A percentile compares a stretch with the other conserved stretches of the same genome.
Conservation (phyloP, 1,139 yeast species). For the Yamadazyma atlantica region DNA sequence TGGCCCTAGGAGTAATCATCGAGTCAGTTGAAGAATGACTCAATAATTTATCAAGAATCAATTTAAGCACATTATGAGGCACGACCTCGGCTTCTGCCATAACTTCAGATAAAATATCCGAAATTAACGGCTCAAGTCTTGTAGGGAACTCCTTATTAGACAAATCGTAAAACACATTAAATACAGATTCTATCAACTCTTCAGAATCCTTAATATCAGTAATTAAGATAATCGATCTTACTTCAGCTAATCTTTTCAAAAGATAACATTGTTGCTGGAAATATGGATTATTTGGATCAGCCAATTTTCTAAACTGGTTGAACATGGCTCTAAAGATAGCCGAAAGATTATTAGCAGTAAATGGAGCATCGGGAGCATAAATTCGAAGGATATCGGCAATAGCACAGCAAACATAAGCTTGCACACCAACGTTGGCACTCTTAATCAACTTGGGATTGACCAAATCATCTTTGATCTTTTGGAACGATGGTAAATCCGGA, state of each 20-base stretch:
- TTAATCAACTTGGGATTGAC: conserved; percentile 56
- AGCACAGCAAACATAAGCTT: conserved; percentile 71
- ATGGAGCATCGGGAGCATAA: conserved; percentile 93
- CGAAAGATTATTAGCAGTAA: conserved; percentile 59
- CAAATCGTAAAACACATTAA: conserved; percentile 62
- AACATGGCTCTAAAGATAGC: conserved; percentile 65
- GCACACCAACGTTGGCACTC: conserved; percentile 69
- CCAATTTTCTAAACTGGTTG: conserved; percentile 57
- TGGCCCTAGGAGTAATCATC: conserved; percentile 16
- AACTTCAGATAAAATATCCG: conserved; percentile 74
- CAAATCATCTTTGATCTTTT: conserved; percentile 50
- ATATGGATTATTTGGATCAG: conserved; percentile 62
- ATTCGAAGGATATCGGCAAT: conserved; percentile 73
- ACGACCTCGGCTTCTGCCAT: conserved; percentile 70
- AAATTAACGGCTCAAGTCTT: conserved; percentile 56
- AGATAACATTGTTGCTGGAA: conserved; percentile 67
- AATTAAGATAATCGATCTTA: conserved; percentile 72
- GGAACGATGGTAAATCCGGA: conserved; percentile 45
- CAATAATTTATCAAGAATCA: conserved; percentile 57
- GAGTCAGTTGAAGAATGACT: conserved; percentile 12
- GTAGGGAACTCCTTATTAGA: conserved; percentile 38
- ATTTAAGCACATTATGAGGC: conserved; percentile 62
- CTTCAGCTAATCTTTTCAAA: conserved; percentile 71
- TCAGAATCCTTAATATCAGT: conserved; percentile 72
- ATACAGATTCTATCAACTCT: conserved; percentile 52